These are phyloP conservation scores for Adansonia grandidieri DNA, from an alignment of 441 rosid genomes.

Conservation along the genomic window DNA sequence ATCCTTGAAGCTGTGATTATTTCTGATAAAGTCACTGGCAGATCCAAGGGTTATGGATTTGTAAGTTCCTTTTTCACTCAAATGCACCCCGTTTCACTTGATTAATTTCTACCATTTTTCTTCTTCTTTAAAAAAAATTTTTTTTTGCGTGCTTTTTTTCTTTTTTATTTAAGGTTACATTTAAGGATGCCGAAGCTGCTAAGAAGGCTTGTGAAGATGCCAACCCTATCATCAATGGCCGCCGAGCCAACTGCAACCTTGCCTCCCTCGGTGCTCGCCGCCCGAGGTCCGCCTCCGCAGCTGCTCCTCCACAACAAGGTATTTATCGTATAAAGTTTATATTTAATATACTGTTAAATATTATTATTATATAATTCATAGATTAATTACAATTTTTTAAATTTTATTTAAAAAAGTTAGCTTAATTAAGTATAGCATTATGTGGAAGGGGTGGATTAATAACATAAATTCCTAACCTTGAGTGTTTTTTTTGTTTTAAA, in stretches of 20 bases:
- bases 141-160: background rate
- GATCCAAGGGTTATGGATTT: slow-evolving; percentile 98
- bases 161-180: slow-evolving; percentile 59
- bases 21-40: slow-evolving; percentile 78
- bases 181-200: slow-evolving; percentile 83
- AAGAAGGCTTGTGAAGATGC: slow-evolving; percentile 83
- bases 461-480: background rate
- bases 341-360: too few species aligned
- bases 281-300: slow-evolving; percentile 51
- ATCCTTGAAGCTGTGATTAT: slow-evolving; percentile 93
- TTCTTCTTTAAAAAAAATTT: background rate
- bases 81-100: background rate
- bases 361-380: too few species aligned
- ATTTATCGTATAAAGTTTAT: background rate
- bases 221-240: slow-evolving; percentile 78
- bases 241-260: slow-evolving; percentile 91
- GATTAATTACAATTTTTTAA: background rate
- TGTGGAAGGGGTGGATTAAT: background rate
- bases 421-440: background rate
- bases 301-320: slow-evolving; percentile 70
- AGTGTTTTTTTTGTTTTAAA: background rate
- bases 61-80: slow-evolving; percentile 37
- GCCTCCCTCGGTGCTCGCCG: slow-evolving; percentile 89
- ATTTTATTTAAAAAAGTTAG: background rate
- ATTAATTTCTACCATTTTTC: background rate